A percentile compares a stretch with the other conserved stretches of the same genome.
Conservation (phyloP, 2,329 filamentous ascomycete genomes). For the Curvularia sp. region DNA sequence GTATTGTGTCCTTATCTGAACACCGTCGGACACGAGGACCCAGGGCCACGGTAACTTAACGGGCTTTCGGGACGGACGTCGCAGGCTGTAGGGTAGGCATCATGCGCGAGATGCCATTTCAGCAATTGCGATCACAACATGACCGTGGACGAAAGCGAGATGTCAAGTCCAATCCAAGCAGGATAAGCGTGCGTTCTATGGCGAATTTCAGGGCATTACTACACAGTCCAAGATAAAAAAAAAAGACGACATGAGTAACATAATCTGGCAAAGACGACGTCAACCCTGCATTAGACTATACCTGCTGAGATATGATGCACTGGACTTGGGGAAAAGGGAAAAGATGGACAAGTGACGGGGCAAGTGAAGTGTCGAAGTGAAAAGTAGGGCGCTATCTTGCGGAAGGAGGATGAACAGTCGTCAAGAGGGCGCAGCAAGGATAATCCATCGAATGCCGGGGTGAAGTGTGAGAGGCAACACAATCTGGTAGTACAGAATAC, state of each 20-base stretch:
- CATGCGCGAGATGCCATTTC: constrained; percentile 11
- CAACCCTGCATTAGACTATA: neutral
- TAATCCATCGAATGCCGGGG: neutral
- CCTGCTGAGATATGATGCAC: neutral
- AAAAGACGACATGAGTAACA: neutral
- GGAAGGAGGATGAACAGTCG: no score
- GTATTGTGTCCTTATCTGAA: constrained; percentile 7
- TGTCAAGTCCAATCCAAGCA: neutral
- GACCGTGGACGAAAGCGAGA: constrained; percentile 4
- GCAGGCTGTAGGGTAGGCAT: constrained; percentile 13
- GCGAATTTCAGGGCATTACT: neutral
- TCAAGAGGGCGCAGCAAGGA: neutral
- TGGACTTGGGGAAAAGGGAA: neutral
- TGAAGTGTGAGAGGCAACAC: neutral
- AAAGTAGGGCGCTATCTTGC: no score
- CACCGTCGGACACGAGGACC: no score
- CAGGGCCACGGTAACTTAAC: constrained; percentile 10
- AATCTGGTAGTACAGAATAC: neutral
- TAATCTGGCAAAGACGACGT: neutral
- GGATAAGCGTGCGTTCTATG: constrained; percentile 5
- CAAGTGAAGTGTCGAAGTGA: no score
- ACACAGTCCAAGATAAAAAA: neutral
- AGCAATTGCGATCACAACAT: constrained; percentile 5
- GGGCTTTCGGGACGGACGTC: constrained; percentile 18
- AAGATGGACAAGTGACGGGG: neutral